These are phyloP conservation scores for Buddleja alternifolia DNA, from an alignment of 257 asterid species.

Conservation along the genomic window DNA sequence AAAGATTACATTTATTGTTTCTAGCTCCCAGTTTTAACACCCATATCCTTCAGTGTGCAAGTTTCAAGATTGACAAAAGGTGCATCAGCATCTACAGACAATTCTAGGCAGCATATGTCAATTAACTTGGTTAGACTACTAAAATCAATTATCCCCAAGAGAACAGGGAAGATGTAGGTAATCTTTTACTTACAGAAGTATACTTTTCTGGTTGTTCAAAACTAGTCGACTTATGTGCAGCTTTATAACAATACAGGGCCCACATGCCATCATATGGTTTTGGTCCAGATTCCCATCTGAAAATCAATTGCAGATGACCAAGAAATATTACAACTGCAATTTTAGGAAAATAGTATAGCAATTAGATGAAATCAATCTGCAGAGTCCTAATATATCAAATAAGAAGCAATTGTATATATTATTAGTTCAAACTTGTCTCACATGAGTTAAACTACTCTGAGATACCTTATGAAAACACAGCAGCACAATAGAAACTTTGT, in stretches of 20 bases:
- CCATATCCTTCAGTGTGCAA: neutral
- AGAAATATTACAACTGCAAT: conserved; percentile 15
- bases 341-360: neutral
- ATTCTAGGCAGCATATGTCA: neutral
- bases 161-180: neutral
- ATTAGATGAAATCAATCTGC: neutral
- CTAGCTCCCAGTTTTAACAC: neutral
- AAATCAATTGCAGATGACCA: conserved; percentile 28
- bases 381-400: conserved; percentile 13
- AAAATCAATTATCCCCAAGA: neutral
- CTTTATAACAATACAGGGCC: conserved; percentile 73
- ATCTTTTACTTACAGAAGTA: conserved; percentile 54
- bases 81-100: neutral
- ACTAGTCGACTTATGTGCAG: conserved; percentile 60
- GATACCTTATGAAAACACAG: conserved; percentile 3
- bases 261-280: conserved; percentile 72
- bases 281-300: conserved; percentile 86
- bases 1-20: neutral
- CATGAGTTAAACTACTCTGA: neutral
- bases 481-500: neutral
- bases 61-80: neutral
- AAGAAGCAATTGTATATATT: neutral
- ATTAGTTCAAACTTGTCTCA: neutral
- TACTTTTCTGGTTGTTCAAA: conserved; percentile 53
- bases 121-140: conserved; percentile 6